phyloP scores from a whole-genome alignment of 495 filamentous ascomycete genomes.

The Penicillium chermesinum region DNA sequence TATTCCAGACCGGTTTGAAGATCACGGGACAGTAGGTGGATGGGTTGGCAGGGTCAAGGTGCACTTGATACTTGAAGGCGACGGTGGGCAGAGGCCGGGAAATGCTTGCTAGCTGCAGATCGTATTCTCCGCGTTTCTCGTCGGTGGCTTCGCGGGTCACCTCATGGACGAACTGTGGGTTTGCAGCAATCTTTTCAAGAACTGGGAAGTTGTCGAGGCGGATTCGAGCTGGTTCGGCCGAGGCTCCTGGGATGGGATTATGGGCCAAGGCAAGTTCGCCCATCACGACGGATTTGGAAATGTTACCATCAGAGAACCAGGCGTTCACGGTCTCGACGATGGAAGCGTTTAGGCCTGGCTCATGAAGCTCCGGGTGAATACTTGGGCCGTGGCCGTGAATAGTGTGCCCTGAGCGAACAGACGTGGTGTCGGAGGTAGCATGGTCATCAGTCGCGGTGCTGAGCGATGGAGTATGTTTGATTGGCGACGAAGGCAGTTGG shows the following conservation, averaged over 20 bases:
- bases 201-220: slow-evolving; percentile 84
- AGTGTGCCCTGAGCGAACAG: slow-evolving; percentile 83
- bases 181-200: slow-evolving; percentile 93
- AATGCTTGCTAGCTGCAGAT: slow-evolving; percentile 63
- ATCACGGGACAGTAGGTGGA: slow-evolving; percentile 70
- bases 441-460: slow-evolving; percentile 50
- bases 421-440: slow-evolving; percentile 79
- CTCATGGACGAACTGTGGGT: slow-evolving; percentile 79
- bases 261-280: slow-evolving; percentile 90
- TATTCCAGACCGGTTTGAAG: slow-evolving; percentile 76
- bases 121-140: slow-evolving; percentile 77
- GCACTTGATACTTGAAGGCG: slow-evolving; percentile 94
- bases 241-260: slow-evolving; percentile 53
- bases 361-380: slow-evolving; percentile 77
- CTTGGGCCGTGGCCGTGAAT: slow-evolving; percentile 56
- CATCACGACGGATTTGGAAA: slow-evolving; percentile 67
- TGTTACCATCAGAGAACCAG: slow-evolving; percentile 67
- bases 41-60: slow-evolving; percentile 59
- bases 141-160: slow-evolving; percentile 31
- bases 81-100: slow-evolving; percentile 60
- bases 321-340: slow-evolving; percentile 88
- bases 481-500: slow-evolving; percentile 32
- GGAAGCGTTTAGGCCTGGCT: slow-evolving; percentile 80
- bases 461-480: slow-evolving; percentile 40
- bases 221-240: slow-evolving; percentile 55